Base-by-base conservation (phyloP, 768 basidiomycete species). In the Pleurotus cornucopiae region DNA sequence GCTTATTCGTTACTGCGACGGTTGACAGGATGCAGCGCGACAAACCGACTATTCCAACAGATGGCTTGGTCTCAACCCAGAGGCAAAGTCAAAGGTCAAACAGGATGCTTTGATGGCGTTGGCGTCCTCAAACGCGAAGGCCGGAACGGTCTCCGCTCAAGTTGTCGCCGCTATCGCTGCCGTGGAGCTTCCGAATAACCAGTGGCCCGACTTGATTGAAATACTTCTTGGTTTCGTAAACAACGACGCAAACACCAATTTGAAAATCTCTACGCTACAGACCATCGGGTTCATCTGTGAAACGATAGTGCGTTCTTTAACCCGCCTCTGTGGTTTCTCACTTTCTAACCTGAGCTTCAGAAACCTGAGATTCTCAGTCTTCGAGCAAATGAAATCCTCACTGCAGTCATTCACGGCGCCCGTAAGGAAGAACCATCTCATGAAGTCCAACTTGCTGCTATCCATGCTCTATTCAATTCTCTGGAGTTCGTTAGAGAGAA, bases 231-330 rank as follows among this genome's bases (percentile, higher is more conserved):
- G 88, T 54, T 94, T 95, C 65, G 85, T 96, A 57, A 91, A 90
- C 71, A 84, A 85, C 62, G 72, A 73, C 39, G 59, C 75, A 40
- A 92, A 90, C 66, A 75, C 83, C 9, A 89, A 85, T 62, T 75
- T 95, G 62, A 84, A 81, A 67, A 89, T 97, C 59, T 83, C 94
- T 2, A 95, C 95, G 6, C 78, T 98, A 11, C 93, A 97, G 72
- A 85, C 95, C 16, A 93, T 99, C 73, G 97, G 97, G 46, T 98
- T 86, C 72, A 94, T 98, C 71, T 99, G 97, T 76, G 97, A 99
- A 74, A 79, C 84, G 55, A 91, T 97, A 76, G 95, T 98, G 64
- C 66, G 95, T 87, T 25, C 37, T 41, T 56, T 45, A 4, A 26
- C 55, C 53, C 58, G 18, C 45, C 34, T 59, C 20, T 5, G 26